A percentile compares a stretch with the other conserved stretches of the same genome.
phyloP scores from a whole-genome alignment of 1,284 basidiomycete genomes.

The Thecaphora thlaspeos region DNA sequence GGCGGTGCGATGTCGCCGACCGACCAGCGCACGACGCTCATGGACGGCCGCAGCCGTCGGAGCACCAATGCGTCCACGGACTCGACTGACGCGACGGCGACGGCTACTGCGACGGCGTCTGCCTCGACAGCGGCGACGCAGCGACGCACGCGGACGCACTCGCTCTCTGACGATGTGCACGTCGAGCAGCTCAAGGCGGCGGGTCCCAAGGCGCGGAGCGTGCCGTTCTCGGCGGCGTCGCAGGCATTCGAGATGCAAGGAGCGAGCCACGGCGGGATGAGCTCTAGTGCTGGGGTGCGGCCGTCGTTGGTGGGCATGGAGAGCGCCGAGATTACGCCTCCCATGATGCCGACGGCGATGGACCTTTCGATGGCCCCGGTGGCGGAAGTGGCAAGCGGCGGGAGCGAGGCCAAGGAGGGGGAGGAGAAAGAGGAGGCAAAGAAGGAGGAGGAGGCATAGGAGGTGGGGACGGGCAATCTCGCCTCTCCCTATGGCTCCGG shows the following conservation, averaged over 20 bases:
- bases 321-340: slow-evolving; percentile 39
- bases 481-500: too few relatives aligned
- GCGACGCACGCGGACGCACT: slow-evolving; percentile 33
- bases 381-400: too few relatives aligned
- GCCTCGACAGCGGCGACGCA: slow-evolving; percentile 6
- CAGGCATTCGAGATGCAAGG: slow-evolving; percentile 37
- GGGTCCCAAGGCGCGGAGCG: slow-evolving; percentile 25
- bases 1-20: slow-evolving; percentile 40
- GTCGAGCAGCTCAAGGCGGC: slow-evolving; percentile 30
- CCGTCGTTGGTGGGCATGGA: slow-evolving; percentile 35
- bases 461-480: too few relatives aligned
- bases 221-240: slow-evolving; percentile 33
- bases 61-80: slow-evolving; percentile 8
- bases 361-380: neutral
- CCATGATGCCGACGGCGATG: slow-evolving; percentile 12
- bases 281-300: slow-evolving; percentile 15
- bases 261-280: slow-evolving; percentile 9
- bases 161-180: slow-evolving; percentile 36
- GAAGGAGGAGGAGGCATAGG: too few relatives aligned
- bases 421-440: neutral
- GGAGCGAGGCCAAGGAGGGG: neutral
- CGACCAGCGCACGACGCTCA: slow-evolving; percentile 9
- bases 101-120: slow-evolving; percentile 13
- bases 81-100: neutral
- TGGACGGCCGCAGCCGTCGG: slow-evolving; percentile 11